Percentiles rank a stretch among this genome's conserved stretches.
Conservation (phyloP, 2,329 filamentous ascomycete species). For the Tolypocladium nubicola region DNA sequence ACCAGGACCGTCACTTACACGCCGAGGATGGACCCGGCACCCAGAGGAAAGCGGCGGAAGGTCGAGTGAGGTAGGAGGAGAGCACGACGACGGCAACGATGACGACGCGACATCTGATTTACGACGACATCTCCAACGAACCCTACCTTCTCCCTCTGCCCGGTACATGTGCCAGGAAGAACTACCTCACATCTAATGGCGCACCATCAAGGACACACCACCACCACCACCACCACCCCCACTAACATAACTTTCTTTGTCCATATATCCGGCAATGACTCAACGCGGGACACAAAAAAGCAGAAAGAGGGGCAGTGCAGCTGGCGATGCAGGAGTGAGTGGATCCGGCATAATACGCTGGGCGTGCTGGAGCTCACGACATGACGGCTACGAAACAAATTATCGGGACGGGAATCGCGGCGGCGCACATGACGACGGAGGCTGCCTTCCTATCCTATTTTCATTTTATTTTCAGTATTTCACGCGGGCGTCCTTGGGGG, state of each 20-base stretch:
- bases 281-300: not conserved
- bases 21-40: constrained; percentile 74
- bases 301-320: not conserved
- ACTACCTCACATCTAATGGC: not conserved
- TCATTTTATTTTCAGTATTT: not conserved
- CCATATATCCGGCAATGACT: not conserved
- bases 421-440: not conserved
- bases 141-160: not conserved
- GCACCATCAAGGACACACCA: not conserved
- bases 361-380: not conserved
- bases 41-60: constrained; percentile 87
- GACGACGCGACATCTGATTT: not conserved
- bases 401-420: not conserved
- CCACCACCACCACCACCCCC: not conserved
- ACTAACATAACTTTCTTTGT: not conserved
- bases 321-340: not conserved
- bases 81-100: not conserved
- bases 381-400: constrained; percentile 4
- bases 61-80: constrained; percentile 24
- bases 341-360: not conserved
- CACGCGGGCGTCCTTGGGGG: not conserved
- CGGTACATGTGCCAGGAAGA: not conserved
- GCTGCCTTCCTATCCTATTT: not conserved
- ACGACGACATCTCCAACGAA: not conserved
- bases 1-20: constrained; percentile 93